These are phyloP conservation scores for Escovopsis sp. DNA, from an alignment of 2,329 filamentous ascomycete species.

Conservation along the genomic window DNA sequence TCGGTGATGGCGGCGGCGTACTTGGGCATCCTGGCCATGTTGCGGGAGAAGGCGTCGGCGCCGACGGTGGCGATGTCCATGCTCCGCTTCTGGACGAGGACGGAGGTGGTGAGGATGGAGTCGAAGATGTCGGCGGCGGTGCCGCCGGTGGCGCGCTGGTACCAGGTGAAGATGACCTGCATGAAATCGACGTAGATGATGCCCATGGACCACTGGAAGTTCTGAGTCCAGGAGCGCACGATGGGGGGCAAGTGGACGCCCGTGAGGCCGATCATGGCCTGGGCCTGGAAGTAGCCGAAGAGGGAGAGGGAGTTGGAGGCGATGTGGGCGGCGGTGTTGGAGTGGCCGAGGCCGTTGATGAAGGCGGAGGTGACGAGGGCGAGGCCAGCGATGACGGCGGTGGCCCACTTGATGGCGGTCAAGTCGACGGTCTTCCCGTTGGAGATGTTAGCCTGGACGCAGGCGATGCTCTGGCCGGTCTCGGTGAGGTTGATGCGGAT, in stretches of 20 bases:
- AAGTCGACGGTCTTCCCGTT: constrained; percentile 87
- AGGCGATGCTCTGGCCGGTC: constrained; percentile 51
- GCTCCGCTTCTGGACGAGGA: constrained; percentile 59
- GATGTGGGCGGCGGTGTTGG: constrained; percentile 85
- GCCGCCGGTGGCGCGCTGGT: constrained; percentile 80
- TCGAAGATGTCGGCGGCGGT: constrained; percentile 67
- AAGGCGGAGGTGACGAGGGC: constrained; percentile 73
- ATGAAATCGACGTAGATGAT: constrained; percentile 74
- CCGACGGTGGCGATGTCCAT: constrained; percentile 22
- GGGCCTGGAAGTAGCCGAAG: constrained; percentile 84
- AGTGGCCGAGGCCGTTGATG: constrained; percentile 79
- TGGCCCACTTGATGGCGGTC: constrained; percentile 73
- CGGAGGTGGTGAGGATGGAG: constrained; percentile 54
- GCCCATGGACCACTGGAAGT: constrained; percentile 96
- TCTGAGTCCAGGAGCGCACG: constrained; percentile 83
- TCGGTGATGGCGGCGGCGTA: constrained; percentile 19
- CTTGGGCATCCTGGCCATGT: constrained; percentile 32
- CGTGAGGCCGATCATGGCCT: constrained; percentile 78
- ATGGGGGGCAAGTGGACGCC: constrained; percentile 69
- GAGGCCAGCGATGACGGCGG: constrained; percentile 71
- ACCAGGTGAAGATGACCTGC: constrained; percentile 82
- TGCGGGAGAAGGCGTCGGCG: constrained; percentile 35
- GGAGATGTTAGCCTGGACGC: constrained; percentile 71
- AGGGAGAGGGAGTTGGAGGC: constrained; percentile 82
- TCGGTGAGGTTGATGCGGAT: constrained; percentile 62